Base-by-base conservation (phyloP, 192 early-diverging fungal genomes). In the Podila verticillata region DNA sequence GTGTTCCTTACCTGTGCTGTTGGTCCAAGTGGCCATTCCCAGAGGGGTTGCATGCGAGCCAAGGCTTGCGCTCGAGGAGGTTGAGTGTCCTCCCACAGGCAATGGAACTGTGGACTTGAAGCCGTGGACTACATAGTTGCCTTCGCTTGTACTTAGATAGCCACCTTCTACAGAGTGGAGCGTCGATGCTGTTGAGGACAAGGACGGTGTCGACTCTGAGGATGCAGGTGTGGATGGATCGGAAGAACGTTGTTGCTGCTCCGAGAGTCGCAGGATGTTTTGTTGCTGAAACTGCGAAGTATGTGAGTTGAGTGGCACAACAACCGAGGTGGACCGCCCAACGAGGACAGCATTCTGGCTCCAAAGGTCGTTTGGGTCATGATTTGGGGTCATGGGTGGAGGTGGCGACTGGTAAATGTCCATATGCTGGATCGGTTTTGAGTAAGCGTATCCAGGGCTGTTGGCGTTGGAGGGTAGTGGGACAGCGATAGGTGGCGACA, bases 401-500 rank as follows among this genome's bases (percentile, higher is more conserved):
- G 26, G 28, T 6, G 58, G 58, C 17, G 58, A 32, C 24, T 60
- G 58, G 58, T 60, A 60, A 0, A 60, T 60, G 58, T 60, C 58
- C 28, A 60, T 32, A 12, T 24, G 58, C 7, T 60, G 58, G 26
- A 60, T 30, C 17, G 58, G 8, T 10, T 60, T 32, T 12, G 26
- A 28, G 30, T 32, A 31, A 26, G 30, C 28, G 29, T 60, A 60
- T 32, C 58, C 58, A 19, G 20, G 58, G 15, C 30, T 19, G 24
- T 24, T 60, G 58, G 4, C 44, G 7, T 47, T n/a, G 20, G 51
- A 24, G 0, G 51, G 24, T n/a, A 54, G 8, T 54, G 20, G 51
- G 51, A 54, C 51, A 1, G 51, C 51, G 51, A 54, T n/a, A 4
- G 51, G 51, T n/a, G 51, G 51, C 22, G 51, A 54, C 51, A 54